Evolutionary conservation across 106 monocot genomes (phyloP), one percentile per base, ranked within the genome.

Genomic region (Dendrobium officinale): DNA sequence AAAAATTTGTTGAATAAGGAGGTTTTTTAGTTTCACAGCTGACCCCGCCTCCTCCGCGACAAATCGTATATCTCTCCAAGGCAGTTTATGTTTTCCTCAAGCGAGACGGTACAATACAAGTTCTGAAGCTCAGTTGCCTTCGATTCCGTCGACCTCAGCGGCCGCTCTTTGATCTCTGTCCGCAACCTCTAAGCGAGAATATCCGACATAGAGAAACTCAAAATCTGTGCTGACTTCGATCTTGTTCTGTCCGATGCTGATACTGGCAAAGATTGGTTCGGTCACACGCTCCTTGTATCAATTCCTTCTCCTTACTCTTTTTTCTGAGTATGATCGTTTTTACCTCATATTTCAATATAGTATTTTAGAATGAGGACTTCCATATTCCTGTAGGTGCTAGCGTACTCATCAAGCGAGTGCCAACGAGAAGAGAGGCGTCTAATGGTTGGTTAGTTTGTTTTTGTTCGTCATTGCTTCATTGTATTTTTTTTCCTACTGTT

Each of bases 371-470:
- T n/a, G 89, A 89, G 1, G 86, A 84, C 26, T 47, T 67, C 64
- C 45, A 83, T 29, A 84, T 92, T 67, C 86, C 80, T n/a, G 86
- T 43, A 9, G 87, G 92, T 20, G 87, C 92, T 24, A 84, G 82
- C 58, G 85, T 90, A 2, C 75, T 92, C 58, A 81, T 92, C 15
- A 92, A 84, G 83, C 43, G 92, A 80, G 92, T 92, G 6, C 89
- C 92, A 17, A 40, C 78, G 5, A 79, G 26, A 20, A 31, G 42
- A 82, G 55, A 56, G 1, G 73, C 64, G 3, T 18, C 68, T 48
- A 31, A 47, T 20, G 73, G 84, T 75, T 17, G 27, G 88, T 86
- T 54, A 86, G 84, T 67, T 55, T 42, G 31, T 47, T 1, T 22
- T 9, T 9, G 3, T 27, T 22, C 3, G 11, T 26, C 67, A 24